A percentile compares a stretch with the other conserved stretches of the same genome.
Conservation (phyloP, 345 rosid species). For the Odontarrhena argentea region DNA sequence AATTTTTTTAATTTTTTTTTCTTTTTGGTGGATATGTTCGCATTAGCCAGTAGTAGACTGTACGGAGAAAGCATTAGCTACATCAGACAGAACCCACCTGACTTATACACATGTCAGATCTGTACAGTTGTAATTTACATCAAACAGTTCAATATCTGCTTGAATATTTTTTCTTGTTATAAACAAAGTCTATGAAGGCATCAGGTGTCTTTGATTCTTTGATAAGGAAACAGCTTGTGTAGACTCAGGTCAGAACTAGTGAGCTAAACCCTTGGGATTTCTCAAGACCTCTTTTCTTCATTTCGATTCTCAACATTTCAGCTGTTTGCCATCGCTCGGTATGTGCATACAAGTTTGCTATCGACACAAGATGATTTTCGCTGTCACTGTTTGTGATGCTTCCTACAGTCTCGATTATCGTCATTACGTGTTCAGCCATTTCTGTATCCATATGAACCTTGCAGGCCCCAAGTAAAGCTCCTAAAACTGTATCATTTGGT, state of each 20-base stretch:
- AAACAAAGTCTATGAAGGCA: neutral
- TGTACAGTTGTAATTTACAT: no score
- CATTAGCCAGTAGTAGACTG: no score
- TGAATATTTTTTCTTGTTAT: neutral
- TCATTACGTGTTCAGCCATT: slow-evolving; percentile 51
- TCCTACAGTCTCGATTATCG: slow-evolving; percentile 40
- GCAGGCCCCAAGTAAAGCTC: slow-evolving; percentile 75
- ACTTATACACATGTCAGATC: no score
- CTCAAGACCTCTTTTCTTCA: slow-evolving; percentile 49
- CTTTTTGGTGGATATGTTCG: neutral
- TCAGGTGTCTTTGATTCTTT: slow-evolving; percentile 14
- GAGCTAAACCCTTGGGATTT: slow-evolving; percentile 64
- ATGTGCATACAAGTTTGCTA: slow-evolving; percentile 72
- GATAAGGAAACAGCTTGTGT: neutral
- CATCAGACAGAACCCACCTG: no score
- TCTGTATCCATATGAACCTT: slow-evolving; percentile 54
- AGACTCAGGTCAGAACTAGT: slow-evolving; percentile 36
- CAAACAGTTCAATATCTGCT: no score
- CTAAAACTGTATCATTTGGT: slow-evolving; percentile 73
- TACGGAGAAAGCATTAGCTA: no score
- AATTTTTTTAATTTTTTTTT: no score
- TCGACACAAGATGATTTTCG: slow-evolving; percentile 51
- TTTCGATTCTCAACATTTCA: slow-evolving; percentile 51
- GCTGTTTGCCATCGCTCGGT: slow-evolving; percentile 65
- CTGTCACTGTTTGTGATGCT: slow-evolving; percentile 33